Conservation (phyloP, 208 protist genomes). For the Trypanosomatidae sp. region DNA sequence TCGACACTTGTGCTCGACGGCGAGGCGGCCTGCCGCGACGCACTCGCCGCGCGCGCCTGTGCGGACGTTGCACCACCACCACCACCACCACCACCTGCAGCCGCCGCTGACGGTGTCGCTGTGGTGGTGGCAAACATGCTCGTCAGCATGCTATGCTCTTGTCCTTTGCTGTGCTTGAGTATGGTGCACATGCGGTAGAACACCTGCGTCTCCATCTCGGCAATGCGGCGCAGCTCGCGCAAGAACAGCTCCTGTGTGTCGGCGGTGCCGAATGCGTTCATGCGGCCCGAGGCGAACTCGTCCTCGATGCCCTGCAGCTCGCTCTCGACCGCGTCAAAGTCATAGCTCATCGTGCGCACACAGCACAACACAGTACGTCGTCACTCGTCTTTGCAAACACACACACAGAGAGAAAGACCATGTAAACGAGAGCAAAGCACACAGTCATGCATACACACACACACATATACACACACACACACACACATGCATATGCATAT, state of each 20-base stretch:
- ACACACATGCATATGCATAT: too few species aligned
- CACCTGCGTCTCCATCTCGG: conserved; percentile 73
- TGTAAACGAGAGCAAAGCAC: too few species aligned
- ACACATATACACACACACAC: too few species aligned
- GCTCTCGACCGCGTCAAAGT: conserved; percentile 59
- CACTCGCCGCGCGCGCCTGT: neutral
- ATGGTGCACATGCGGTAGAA: conserved; percentile 72
- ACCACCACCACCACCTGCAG: neutral
- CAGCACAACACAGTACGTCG: too few species aligned
- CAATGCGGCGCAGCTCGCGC: conserved; percentile 58
- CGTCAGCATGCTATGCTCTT: conserved; percentile 42
- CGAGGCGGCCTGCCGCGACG: neutral
- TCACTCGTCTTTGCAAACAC: too few species aligned
- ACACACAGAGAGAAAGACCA: too few species aligned
- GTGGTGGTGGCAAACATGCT: conserved; percentile 55
- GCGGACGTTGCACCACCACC: neutral
- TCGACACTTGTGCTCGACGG: neutral
- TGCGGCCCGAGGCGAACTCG: conserved; percentile 66
- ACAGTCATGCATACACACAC: too few species aligned
- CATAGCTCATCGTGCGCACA: conserved; percentile 23
- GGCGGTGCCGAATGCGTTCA: conserved; percentile 72
- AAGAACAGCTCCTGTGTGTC: conserved; percentile 56
- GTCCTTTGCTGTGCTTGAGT: conserved; percentile 39
- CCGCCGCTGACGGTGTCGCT: conserved; percentile 7
- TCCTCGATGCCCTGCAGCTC: conserved; percentile 75